Evolutionary conservation across 2,329 filamentous ascomycete genomes (phyloP).

Genomic region (Hypoxylon sp.): DNA sequence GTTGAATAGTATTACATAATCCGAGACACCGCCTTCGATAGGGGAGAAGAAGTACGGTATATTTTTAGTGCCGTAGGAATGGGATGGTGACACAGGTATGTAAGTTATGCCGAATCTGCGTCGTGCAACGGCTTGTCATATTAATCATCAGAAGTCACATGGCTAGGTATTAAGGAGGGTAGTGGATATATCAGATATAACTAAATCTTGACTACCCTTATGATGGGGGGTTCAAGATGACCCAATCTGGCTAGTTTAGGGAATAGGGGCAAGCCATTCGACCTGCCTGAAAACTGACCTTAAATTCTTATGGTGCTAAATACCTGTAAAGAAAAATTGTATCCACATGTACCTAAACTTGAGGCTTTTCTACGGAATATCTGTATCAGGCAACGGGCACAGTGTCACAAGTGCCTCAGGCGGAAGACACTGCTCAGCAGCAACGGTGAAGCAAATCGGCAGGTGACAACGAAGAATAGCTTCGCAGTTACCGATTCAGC

Average conservation of each 20-base stretch:
- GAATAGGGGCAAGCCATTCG: background rate
- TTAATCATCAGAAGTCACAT: too few relatives aligned
- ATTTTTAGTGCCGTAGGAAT: background rate
- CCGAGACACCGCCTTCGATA: background rate
- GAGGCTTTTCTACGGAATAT: background rate
- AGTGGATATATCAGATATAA: background rate
- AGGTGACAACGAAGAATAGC: background rate
- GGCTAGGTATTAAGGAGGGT: background rate
- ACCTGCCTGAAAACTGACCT: background rate
- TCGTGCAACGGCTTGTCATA: background rate
- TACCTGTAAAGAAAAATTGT: background rate
- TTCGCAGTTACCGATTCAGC: background rate
- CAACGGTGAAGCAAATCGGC: background rate
- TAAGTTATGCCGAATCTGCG: background rate
- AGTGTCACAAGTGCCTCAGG: background rate
- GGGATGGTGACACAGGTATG: background rate
- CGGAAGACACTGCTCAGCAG: background rate
- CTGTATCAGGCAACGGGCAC: background rate
- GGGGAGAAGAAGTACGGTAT: background rate
- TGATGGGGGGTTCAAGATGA: background rate
- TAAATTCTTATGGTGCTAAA: background rate
- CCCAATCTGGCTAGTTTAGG: background rate
- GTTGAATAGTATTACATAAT: conserved; percentile 15
- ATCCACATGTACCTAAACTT: background rate
- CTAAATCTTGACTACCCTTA: background rate